phyloP scores from a whole-genome alignment of 2,329 filamentous ascomycete species.

The Claviceps maximensis region DNA sequence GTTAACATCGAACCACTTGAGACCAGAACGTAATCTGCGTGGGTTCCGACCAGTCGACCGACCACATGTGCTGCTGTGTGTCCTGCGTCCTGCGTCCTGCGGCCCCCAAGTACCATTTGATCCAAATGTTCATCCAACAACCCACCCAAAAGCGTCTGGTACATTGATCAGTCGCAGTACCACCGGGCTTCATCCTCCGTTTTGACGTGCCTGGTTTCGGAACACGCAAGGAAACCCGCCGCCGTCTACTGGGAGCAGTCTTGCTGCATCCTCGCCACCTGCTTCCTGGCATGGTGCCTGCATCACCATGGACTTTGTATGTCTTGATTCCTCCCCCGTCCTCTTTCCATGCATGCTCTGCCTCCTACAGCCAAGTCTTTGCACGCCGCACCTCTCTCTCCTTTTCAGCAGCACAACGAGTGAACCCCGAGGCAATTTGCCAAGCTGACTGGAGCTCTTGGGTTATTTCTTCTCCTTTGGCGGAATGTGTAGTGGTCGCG shows the following conservation, averaged over 20 bases:
- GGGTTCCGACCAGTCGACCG: no score
- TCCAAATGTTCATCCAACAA: background rate
- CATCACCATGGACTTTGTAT: conserved; percentile 44
- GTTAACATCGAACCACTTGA: no score
- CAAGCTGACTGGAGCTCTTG: conserved; percentile 1
- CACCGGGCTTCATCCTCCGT: background rate
- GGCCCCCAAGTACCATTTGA: no score
- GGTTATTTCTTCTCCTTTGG: background rate
- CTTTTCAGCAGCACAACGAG: background rate
- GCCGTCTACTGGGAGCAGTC: background rate
- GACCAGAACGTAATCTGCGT: no score
- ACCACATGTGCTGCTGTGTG: no score
- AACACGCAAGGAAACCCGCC: background rate
- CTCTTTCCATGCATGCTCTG: background rate
- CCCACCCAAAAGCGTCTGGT: background rate
- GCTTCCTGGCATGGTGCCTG: conserved; percentile 28
- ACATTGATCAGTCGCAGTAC: background rate
- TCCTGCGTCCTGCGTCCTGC: no score
- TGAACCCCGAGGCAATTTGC: background rate
- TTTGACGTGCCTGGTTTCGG: background rate
- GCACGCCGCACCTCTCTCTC: no score
- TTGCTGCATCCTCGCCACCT: conserved; percentile 1
- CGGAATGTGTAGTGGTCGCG: conserved; percentile 45
- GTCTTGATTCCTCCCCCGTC: conserved; percentile 11
- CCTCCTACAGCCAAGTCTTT: background rate